Evolutionary conservation across 2,329 filamentous ascomycete species (phyloP), one percentile per base, ranked within the genome.

Genomic region (Aspergillus sp.): DNA sequence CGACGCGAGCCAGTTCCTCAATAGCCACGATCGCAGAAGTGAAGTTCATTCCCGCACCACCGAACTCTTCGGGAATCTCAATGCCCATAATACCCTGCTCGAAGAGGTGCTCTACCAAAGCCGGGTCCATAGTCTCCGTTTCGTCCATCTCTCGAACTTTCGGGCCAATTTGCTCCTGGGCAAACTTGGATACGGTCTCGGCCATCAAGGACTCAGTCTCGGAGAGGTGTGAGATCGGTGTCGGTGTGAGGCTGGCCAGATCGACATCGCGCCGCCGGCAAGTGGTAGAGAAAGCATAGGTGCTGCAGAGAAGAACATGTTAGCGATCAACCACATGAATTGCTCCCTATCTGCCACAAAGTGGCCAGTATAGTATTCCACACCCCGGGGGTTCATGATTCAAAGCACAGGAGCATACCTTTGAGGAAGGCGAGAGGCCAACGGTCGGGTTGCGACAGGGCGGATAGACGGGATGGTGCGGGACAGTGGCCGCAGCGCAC

Each of bases 11-110:
- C 60, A 99, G 82, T 82, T 99, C 95, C 79, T 99, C 95, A 68
- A 99, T 99, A 27, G 91, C 93, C 45, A 99, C 88, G 72, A 99
- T 96, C 60, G 93, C 93, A 1, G 93, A 82, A 1, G 95, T 98
- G 79, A 99, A 99, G 84, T 97, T 97, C 95, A 99, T 98, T 66
- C 93, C 95, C 0, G 93, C 91, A 60, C 95, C 95, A 60, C 95
- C 95, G 73, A 89, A 99, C 76, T 97, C 93, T 77, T 99, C 95
- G 15, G 95, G 93, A 57, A 99, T 96, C 80, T 99, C 95, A 63
- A 99, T 85, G 61, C 92, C 89, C 95, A 99, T 99, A 50, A 99
- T 81, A 0, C 95, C 95, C 74, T 98, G 93, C 80, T 99, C 95
- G 70, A 99, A 99, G 52, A 96, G 84, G 77, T 95, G 90, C 80